Evolutionary conservation across 768 basidiomycete genomes (phyloP).

Genomic region (Thelephora ganbajun): DNA sequence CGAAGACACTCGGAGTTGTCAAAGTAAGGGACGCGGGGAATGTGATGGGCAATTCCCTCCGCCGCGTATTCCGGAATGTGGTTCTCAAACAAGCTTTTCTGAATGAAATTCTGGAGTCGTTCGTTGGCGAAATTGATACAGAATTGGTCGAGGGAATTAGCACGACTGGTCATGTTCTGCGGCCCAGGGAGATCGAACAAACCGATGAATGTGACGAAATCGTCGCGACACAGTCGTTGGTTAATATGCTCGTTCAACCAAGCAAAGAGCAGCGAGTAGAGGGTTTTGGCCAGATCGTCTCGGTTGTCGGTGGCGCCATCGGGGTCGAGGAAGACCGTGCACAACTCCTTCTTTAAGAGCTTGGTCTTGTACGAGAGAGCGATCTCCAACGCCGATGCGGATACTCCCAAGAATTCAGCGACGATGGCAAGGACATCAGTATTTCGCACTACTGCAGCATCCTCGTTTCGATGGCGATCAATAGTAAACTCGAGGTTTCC

Average conservation of each 20-base stretch:
- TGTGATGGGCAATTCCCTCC: slow-evolving; percentile 62
- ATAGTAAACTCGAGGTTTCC: slow-evolving; percentile 89
- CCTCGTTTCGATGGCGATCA: slow-evolving; percentile 74
- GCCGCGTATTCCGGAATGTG: slow-evolving; percentile 72
- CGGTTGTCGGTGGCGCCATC: slow-evolving; percentile 89
- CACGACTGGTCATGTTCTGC: slow-evolving; percentile 75
- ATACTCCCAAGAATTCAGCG: slow-evolving; percentile 84
- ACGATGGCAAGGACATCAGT: slow-evolving; percentile 69
- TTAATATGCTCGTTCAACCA: slow-evolving; percentile 98
- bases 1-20: slow-evolving; percentile 87
- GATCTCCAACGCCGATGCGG: slow-evolving; percentile 54
- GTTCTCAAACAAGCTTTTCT: slow-evolving; percentile 67
- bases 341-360: slow-evolving; percentile 90
- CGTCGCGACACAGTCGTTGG: slow-evolving; percentile 85
- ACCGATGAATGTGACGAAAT: slow-evolving; percentile 85
- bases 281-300: slow-evolving; percentile 85
- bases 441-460: slow-evolving; percentile 87
- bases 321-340: slow-evolving; percentile 89
- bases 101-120: slow-evolving; percentile 71
- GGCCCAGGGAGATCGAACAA: slow-evolving; percentile 90
- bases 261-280: slow-evolving; percentile 88
- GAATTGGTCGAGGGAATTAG: slow-evolving; percentile 93
- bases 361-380: slow-evolving; percentile 86
- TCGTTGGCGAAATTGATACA: slow-evolving; percentile 96
- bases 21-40: slow-evolving; percentile 67